Conservation (phyloP, 129 eudicot genomes). For the Mikania micrantha region DNA sequence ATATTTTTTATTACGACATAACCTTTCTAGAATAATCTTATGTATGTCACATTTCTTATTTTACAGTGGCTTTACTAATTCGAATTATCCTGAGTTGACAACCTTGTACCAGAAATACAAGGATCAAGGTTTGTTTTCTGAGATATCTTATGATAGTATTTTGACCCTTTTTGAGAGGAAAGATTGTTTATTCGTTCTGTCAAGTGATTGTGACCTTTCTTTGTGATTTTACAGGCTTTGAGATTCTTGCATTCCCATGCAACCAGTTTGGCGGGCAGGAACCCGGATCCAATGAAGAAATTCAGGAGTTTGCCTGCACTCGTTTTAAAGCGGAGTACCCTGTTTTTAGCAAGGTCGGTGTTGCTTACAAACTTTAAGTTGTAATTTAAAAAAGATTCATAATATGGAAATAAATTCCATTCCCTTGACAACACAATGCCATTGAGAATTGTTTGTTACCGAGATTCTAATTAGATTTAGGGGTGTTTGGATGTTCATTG, state of each 20-base stretch:
- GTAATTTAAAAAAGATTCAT: not conserved
- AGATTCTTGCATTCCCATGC: conserved; percentile 97
- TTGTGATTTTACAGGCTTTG: conserved; percentile 48
- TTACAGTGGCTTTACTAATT: conserved; percentile 85
- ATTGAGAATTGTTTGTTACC: not conserved
- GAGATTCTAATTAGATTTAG: not conserved
- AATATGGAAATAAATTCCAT: not conserved
- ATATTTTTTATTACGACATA: not conserved
- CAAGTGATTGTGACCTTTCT: not conserved
- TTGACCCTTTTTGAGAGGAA: too few relatives aligned
- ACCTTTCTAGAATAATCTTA: not conserved
- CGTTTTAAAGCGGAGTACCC: conserved; percentile 96
- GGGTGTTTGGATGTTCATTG: not conserved
- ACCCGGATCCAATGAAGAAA: conserved; percentile 88
- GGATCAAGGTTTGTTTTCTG: conserved; percentile 65
- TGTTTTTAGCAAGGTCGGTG: conserved; percentile 70
- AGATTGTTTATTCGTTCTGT: not conserved
- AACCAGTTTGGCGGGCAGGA: conserved; percentile 94
- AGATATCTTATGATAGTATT: too few relatives aligned
- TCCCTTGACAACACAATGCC: not conserved
- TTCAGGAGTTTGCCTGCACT: conserved; percentile 79
- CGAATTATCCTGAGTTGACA: conserved; percentile 78
- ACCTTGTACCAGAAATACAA: conserved; percentile 74
- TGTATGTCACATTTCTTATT: not conserved
- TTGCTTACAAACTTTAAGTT: not conserved